A percentile compares a stretch with the other conserved stretches of the same genome.
Evolutionary conservation across 352 stramenopile genomes (phyloP).

Genomic region (Globisporangium yorkense): DNA sequence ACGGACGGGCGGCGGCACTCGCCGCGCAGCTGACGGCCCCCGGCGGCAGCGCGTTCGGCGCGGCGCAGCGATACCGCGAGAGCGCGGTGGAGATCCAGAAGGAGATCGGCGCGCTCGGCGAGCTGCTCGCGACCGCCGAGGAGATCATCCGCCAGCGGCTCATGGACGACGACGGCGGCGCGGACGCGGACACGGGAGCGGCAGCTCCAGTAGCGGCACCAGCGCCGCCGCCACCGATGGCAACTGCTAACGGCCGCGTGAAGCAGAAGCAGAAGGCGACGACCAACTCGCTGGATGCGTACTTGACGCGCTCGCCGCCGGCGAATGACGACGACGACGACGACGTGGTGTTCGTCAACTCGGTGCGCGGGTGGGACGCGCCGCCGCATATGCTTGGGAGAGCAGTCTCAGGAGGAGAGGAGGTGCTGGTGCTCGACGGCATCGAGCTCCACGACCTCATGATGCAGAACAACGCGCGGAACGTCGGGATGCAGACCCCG

Average conservation of each 20-base stretch:
- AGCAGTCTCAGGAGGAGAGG: too few species aligned
- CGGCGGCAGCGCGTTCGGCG: not conserved
- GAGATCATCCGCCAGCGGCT: conserved; percentile 14
- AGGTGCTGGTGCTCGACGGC: not conserved
- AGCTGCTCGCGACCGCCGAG: conserved; percentile 10
- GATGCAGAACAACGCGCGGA: conserved; percentile 9
- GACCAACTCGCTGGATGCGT: conserved; percentile 20
- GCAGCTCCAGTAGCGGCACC: not conserved
- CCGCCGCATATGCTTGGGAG: not conserved
- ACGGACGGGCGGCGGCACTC: conserved; percentile 1
- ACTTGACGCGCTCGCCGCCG: conserved; percentile 11
- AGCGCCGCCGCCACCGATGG: not conserved
- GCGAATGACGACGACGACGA: not conserved
- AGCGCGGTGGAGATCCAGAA: not conserved
- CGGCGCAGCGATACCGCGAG: not conserved
- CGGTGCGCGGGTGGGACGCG: conserved; percentile 28
- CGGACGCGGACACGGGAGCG: not conserved
- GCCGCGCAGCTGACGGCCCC: conserved; percentile 1
- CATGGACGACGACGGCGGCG: not conserved
- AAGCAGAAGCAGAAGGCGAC: conserved; percentile 5
- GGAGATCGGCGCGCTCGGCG: conserved; percentile 4
- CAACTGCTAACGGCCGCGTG: not conserved
- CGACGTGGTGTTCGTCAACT: conserved; percentile 25
- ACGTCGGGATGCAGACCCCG: not conserved
- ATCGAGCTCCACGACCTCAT: conserved; percentile 11